A percentile compares a stretch with the other conserved stretches of the same genome.
These are phyloP conservation scores for Sporothrix humicola DNA, from an alignment of 2,329 filamentous ascomycete species.

Conservation along the genomic window DNA sequence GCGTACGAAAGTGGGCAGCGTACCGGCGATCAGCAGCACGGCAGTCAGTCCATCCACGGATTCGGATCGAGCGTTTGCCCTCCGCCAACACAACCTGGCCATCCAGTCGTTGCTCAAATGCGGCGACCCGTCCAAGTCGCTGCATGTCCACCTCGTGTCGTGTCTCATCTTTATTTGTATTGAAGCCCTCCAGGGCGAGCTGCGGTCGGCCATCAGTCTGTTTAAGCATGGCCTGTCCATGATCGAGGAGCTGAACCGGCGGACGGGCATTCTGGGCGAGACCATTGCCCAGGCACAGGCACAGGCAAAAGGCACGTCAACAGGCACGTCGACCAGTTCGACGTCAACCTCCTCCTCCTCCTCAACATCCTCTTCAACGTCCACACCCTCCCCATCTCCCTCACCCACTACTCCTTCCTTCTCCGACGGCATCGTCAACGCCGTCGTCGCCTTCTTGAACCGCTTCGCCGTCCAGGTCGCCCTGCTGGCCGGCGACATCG, in stretches of 20 bases:
- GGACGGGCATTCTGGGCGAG: constrained; percentile 5
- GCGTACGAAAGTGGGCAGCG: neutral
- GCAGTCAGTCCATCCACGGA: neutral
- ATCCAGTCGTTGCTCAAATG: constrained; percentile 26
- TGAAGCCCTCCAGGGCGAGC: constrained; percentile 34
- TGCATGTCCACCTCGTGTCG: constrained; percentile 32
- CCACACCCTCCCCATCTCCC: neutral
- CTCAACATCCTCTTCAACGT: neutral
- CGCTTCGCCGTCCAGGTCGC: constrained; percentile 35
- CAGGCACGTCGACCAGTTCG: neutral
- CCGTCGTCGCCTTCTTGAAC: constrained; percentile 32
- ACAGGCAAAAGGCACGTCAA: neutral
- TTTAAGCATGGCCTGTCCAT: constrained; percentile 34
- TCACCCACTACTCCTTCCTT: neutral
- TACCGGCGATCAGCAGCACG: constrained; percentile 3
- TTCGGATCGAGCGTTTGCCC: constrained; percentile 19
- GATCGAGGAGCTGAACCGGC: constrained; percentile 22
- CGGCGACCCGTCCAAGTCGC: constrained; percentile 14
- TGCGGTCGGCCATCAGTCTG: constrained; percentile 33
- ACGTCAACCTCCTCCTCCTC: neutral
- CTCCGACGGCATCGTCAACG: constrained; percentile 25
- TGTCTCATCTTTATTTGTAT: constrained; percentile 37
- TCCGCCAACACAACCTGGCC: constrained; percentile 32
- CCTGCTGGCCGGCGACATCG: constrained; percentile 31
- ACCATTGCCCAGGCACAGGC: neutral